Base-by-base conservation (phyloP, 2,329 filamentous ascomycete species). In the Fusarium chlamydosporum region DNA sequence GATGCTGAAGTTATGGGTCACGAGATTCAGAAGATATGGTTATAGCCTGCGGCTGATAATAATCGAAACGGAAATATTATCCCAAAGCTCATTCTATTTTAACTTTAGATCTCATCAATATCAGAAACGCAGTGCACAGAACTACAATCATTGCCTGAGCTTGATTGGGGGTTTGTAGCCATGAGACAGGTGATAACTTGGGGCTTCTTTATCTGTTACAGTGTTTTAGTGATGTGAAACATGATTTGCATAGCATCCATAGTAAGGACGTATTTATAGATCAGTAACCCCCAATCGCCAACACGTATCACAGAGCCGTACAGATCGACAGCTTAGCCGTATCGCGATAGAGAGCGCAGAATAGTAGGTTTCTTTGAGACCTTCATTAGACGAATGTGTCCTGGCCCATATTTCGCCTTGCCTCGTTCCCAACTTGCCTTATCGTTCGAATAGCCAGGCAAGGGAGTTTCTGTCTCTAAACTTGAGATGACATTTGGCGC, bases 141-240 rank as follows among this genome's bases (percentile, higher is more conserved):
- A 40, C 47, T 11, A 26, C 46, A 16, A 10, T 35, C 8, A 26
- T 31, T 35, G 31, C 16, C 46, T n/a, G 11, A 50, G 46, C 16
- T 35, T 38, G 13, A 29, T 29, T 27, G 7, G 16, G 2, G 12
- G 12, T 13, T 13, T 48, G 16, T 26, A 23, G 26, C 23, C 11
- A 34, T 18, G 20, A 16, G 20, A 48, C 43, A 33, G 27, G 8
- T 38, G 8, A 12, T 37, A 38, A n/a, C n/a, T 6, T 3, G n/a
- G 13, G 16, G 47, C 20, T 6, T n/a, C 23, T 57, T n/a, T 50
- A 35, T 45, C 38, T 50, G 6, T 6, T 56, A 20, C 23, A 43
- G 33, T 50, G 33, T 64, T 23, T 35, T 31, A 27, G 29, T 16
- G 15, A 57, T 10, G 16, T 58, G 38, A 64, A 46, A 64, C 38